These are phyloP conservation scores for Fusarium falciforme DNA, from an alignment of 2,329 filamentous ascomycete species.

Conservation along the genomic window DNA sequence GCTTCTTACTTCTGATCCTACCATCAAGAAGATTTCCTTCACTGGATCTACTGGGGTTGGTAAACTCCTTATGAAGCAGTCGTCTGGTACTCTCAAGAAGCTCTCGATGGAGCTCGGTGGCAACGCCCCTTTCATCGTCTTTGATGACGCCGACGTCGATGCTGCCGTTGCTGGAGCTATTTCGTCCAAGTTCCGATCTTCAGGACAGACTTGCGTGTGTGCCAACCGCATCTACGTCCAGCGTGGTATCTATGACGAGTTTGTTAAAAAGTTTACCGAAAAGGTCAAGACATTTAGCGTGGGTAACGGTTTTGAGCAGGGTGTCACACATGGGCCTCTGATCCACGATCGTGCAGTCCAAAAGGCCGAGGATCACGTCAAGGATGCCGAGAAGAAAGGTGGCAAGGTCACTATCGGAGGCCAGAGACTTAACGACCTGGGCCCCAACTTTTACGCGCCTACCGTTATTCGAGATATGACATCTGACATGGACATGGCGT, in stretches of 20 bases:
- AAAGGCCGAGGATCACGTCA: conserved; percentile 84
- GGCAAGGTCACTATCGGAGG: conserved; percentile 81
- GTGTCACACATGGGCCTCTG: conserved; percentile 81
- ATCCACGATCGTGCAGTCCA: conserved; percentile 85
- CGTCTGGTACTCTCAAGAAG: conserved; percentile 84
- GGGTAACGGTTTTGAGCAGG: conserved; percentile 77
- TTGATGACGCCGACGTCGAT: conserved; percentile 93
- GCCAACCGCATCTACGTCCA: conserved; percentile 88
- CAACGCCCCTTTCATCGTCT: conserved; percentile 96
- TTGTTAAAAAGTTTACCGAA: conserved; percentile 74
- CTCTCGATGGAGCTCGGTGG: conserved; percentile 91
- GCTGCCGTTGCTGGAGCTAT: conserved; percentile 85
- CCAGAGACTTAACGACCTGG: conserved; percentile 77
- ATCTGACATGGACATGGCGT: conserved; percentile 82
- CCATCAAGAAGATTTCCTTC: conserved; percentile 91
- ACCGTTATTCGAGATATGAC: conserved; percentile 92
- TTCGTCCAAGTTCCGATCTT: conserved; percentile 90
- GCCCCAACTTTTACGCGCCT: conserved; percentile 87
- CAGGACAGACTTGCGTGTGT: conserved; percentile 95
- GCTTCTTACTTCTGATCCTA: conserved; percentile 76
- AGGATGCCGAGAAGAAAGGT: conserved; percentile 82
- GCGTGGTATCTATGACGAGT: conserved; percentile 80
- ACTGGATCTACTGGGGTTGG: conserved; percentile 81
- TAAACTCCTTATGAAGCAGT: conserved; percentile 89
- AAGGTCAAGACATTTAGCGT: conserved; percentile 81